Conservation (phyloP, 805 yeast genomes). For the Hanseniaspora valbyensis region DNA sequence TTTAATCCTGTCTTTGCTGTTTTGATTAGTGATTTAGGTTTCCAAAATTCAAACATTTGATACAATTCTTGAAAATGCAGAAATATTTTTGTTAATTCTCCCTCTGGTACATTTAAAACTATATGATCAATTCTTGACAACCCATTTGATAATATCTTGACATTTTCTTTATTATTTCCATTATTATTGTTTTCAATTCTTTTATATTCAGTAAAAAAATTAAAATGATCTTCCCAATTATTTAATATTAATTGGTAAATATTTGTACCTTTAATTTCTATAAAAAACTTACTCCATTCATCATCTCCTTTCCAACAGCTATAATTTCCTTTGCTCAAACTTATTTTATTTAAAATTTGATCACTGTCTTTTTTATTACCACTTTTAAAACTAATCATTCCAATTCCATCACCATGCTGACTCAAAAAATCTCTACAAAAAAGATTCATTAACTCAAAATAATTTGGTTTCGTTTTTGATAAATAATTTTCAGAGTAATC, state of each 20-base stretch:
- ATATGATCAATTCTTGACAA: slow-evolving; percentile 3
- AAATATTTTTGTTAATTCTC: slow-evolving; percentile 30
- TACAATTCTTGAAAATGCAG: slow-evolving; percentile 60
- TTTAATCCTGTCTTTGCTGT: slow-evolving; percentile 82
- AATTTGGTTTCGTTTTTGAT: slow-evolving; percentile 22
- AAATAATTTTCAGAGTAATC: neutral
- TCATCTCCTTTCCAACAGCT: slow-evolving; percentile 26
- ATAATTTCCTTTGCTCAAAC: slow-evolving; percentile 40
- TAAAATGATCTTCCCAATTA: neutral
- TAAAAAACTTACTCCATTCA: neutral
- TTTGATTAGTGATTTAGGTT: slow-evolving; percentile 57
- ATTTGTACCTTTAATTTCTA: neutral
- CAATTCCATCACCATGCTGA: slow-evolving; percentile 70
- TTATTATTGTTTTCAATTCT: neutral
- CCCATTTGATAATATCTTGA: neutral
- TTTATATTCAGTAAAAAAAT: neutral
- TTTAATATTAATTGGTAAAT: neutral
- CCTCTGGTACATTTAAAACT: slow-evolving; percentile 5
- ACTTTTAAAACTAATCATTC: slow-evolving; percentile 54
- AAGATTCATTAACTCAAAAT: slow-evolving; percentile 31
- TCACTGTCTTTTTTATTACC: slow-evolving; percentile 39
- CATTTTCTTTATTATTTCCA: neutral
- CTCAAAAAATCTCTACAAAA: slow-evolving; percentile 29
- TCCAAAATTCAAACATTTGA: slow-evolving; percentile 47
- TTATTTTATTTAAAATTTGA: slow-evolving; percentile 39